Evolutionary conservation across 768 basidiomycete species (phyloP), one percentile per base, ranked within the genome.

Genomic region (Dacryopinax spathularia): DNA sequence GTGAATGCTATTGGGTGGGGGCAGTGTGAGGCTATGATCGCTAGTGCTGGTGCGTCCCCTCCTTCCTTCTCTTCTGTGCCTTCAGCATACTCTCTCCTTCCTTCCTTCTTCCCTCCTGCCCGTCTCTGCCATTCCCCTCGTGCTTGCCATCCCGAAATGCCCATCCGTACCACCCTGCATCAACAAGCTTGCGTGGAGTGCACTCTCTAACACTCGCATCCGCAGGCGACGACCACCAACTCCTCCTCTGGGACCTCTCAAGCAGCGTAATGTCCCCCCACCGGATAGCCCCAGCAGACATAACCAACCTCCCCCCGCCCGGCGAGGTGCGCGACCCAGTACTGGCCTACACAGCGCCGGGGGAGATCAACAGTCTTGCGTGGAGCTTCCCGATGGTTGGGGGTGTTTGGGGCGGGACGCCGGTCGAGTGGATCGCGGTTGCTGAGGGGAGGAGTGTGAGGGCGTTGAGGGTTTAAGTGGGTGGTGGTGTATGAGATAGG

Each of bases 1-100:
- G 81, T 97, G 48, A 92, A 93, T 68, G 88, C 88, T 1, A 81
- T 97, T 59, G 89, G 88, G 6, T 98, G 95, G 95, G 88, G 93
- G 31, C 82, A 87, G 2, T 83, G 83, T 1, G 88, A 91, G 22
- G 87, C 84, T 29, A 79, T 93, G 61, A 79, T 96, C 41, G 91
- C 90, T 16, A 92, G 89, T 33, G 91, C 90, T 68, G 88, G 93
- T 89, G 74, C 68, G 81, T 74, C 1, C n/a, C 25, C 41, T 31
- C 37, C 44, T 10, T 20, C 34, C 64, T 41, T 31, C 59, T 60
- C 20, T 12, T 60, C 33, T 70, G 31, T 64, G 65, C 3, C 62
- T 65, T n/a, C n/a, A n/a, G n/a, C n/a, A 0, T 65, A 61, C 33
- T 63, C 65, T 62, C 27, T 20, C 65, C 18, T 22, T n/a, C 27